Conservation (phyloP, 495 filamentous ascomycete species). For the Penicillium angulare region DNA sequence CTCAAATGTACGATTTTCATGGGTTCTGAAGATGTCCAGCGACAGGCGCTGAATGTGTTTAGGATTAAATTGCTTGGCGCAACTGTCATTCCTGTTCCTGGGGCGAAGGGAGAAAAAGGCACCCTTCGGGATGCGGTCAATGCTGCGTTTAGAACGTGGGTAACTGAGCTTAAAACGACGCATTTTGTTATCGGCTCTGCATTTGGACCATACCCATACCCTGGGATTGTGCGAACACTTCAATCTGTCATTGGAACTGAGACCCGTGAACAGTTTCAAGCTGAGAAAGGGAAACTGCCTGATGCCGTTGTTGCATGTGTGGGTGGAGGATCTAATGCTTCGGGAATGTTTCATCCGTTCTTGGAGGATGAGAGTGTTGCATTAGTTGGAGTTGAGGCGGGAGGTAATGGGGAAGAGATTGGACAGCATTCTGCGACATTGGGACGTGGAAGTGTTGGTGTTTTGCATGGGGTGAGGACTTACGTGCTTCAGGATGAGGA, state of each 20-base stretch:
- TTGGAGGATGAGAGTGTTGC: conserved; percentile 79
- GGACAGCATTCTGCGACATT: conserved; percentile 79
- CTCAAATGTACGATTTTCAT: conserved; percentile 97
- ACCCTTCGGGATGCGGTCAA: conserved; percentile 94
- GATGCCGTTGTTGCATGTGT: conserved; percentile 97
- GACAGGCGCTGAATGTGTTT: conserved; percentile 94
- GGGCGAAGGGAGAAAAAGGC: conserved; percentile 67
- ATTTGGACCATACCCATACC: conserved; percentile 95
- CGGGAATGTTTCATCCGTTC: conserved; percentile 97
- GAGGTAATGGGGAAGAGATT: conserved; percentile 72
- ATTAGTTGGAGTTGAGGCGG: conserved; percentile 72
- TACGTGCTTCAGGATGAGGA: conserved; percentile 87
- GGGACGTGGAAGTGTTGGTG: conserved; percentile 79
- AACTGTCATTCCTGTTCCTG: conserved; percentile 71
- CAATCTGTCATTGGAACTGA: conserved; percentile 92
- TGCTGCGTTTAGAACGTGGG: conserved; percentile 88
- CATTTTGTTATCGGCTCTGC: conserved; percentile 97
- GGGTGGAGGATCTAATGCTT: conserved; percentile 86
- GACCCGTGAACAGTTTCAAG: conserved; percentile 85
- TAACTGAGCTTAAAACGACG: conserved; percentile 82
- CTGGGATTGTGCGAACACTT: conserved; percentile 94
- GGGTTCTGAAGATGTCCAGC: conserved; percentile 94
- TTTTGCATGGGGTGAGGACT: conserved; percentile 89
- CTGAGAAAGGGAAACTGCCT: conserved; percentile 72
- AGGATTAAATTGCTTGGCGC: conserved; percentile 92